Percentiles rank a stretch among this genome's conserved stretches.
These are phyloP conservation scores for Melanopsichium pennsylvanicum DNA, from an alignment of 1,284 basidiomycete species.

Conservation along the genomic window DNA sequence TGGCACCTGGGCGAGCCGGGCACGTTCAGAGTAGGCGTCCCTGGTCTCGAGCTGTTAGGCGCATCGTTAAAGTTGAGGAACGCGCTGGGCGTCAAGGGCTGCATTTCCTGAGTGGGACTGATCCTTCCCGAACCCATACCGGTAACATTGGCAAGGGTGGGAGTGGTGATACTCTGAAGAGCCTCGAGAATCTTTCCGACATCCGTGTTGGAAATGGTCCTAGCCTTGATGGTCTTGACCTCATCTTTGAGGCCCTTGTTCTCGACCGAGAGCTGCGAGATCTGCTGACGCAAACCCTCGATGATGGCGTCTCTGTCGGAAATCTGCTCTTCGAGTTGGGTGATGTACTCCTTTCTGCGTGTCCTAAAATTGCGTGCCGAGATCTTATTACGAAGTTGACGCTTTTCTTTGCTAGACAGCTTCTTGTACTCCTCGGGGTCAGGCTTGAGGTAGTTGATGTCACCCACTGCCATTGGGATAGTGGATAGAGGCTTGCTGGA, in stretches of 20 bases:
- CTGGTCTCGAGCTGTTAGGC: constrained; percentile 19
- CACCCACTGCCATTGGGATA: constrained; percentile 36
- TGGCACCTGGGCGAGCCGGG: constrained; percentile 42
- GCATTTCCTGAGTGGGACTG: constrained; percentile 19
- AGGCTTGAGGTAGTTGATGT: constrained; percentile 67
- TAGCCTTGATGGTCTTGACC: constrained; percentile 70
- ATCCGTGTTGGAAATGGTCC: constrained; percentile 68
- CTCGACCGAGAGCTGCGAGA: constrained; percentile 80
- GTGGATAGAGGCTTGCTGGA: constrained; percentile 35
- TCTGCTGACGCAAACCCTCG: constrained; percentile 83
- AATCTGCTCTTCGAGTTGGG: constrained; percentile 90
- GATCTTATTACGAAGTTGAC: constrained; percentile 96
- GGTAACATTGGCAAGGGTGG: not conserved
- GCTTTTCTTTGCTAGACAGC: constrained; percentile 92
- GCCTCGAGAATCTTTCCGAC: constrained; percentile 70
- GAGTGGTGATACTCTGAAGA: constrained; percentile 74
- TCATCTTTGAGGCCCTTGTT: constrained; percentile 76
- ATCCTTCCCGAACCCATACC: constrained; percentile 15
- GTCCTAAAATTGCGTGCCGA: constrained; percentile 93
- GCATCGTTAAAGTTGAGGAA: constrained; percentile 36
- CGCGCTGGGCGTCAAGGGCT: constrained; percentile 27
- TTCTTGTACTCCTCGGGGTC: constrained; percentile 93
- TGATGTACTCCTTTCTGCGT: constrained; percentile 92
- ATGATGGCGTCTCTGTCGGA: constrained; percentile 90
- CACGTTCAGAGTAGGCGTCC: constrained; percentile 31